Percentiles rank a stretch among this genome's conserved stretches.
phyloP scores from a whole-genome alignment of 1,139 yeast genomes.

The Geotrichum aggregatum region DNA sequence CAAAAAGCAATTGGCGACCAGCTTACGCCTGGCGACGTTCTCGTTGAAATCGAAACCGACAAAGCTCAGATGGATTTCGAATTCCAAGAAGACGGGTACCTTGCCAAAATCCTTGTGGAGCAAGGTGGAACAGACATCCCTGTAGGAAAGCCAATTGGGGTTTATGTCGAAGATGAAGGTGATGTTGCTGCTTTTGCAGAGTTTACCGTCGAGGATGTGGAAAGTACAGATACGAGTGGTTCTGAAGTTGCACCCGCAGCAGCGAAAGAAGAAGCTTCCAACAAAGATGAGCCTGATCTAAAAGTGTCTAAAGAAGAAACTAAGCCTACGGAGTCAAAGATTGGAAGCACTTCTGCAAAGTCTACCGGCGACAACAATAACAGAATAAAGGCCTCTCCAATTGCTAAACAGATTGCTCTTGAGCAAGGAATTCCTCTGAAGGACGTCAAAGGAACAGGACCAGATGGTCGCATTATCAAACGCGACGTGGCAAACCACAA shows the following conservation, averaged over 20 bases:
- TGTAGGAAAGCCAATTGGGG: conserved; percentile 94
- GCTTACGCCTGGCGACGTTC: conserved; percentile 76
- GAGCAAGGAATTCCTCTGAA: conserved; percentile 87
- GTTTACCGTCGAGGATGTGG: conserved; percentile 82
- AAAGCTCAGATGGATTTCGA: conserved; percentile 99
- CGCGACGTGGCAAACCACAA: conserved; percentile 74
- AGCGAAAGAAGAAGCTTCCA: no score
- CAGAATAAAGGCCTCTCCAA: conserved; percentile 90
- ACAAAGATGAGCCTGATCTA: no score
- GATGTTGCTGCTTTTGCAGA: conserved; percentile 85
- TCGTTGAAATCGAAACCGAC: conserved; percentile 97
- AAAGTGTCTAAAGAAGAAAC: no score
- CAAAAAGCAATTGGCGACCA: conserved; percentile 82
- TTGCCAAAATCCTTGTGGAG: conserved; percentile 83
- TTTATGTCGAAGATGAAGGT: conserved; percentile 79
- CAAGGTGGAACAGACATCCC: conserved; percentile 88
- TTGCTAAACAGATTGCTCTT: conserved; percentile 88
- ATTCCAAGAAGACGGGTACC: conserved; percentile 95
- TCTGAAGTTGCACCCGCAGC: conserved; percentile 34
- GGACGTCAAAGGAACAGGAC: conserved; percentile 87
- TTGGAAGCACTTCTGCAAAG: conserved; percentile 34
- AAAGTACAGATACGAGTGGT: no score
- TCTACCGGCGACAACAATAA: conserved; percentile 41
- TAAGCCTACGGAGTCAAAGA: no score
- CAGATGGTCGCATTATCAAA: conserved; percentile 88